Base-by-base conservation (phyloP, 73 alveolate species). In the Uronychia binucleata region DNA sequence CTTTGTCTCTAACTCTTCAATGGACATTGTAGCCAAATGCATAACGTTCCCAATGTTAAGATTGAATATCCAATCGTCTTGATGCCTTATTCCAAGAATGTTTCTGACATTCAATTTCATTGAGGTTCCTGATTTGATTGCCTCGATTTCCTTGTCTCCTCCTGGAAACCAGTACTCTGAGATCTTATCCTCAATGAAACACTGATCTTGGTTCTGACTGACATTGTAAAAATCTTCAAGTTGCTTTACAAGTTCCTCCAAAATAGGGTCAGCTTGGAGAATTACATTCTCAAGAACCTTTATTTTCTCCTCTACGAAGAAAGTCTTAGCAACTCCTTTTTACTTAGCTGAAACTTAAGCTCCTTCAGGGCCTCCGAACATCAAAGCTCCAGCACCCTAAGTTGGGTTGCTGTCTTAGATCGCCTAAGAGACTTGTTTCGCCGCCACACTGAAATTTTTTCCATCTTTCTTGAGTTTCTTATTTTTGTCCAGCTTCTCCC, bases 231-330 rank as follows among this genome's bases (percentile, higher is more conserved):
- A 11, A 46, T 46, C 67, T 46, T 46, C 67, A 46, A 46, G 5
- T 46, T 46, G 67, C 19, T 46, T 46, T 25, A 75, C 32, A 28
- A 75, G 28, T 30, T 75, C 81, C 26, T 75, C 30, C 8, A 75
- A 27, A 13, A 75, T 75, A 5, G 81, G 81, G 46, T 75, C 81
- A 28, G 81, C 28, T 26, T 75, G 27, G 1, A 26, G 27, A 8
- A 86, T 86, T 14, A 86, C 83, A 26, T 78, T 59, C 35, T 86
- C 92, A 0, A 86, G 34, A 8, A 86, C 76, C 29, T 86, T 86
- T 13, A 84, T 79, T 32, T 86, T 86, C 79, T 86, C 92, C 59
- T 86, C 92, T 1, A 86, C 92, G 59, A 60, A 86, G 34, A 77
- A 86, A 25, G 59, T 83, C 34, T 85, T 85, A 19, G 30, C 60